Evolutionary conservation across 2,329 filamentous ascomycete genomes (phyloP), one percentile per base, ranked within the genome.

Genomic region (Aspergillus bombycis): DNA sequence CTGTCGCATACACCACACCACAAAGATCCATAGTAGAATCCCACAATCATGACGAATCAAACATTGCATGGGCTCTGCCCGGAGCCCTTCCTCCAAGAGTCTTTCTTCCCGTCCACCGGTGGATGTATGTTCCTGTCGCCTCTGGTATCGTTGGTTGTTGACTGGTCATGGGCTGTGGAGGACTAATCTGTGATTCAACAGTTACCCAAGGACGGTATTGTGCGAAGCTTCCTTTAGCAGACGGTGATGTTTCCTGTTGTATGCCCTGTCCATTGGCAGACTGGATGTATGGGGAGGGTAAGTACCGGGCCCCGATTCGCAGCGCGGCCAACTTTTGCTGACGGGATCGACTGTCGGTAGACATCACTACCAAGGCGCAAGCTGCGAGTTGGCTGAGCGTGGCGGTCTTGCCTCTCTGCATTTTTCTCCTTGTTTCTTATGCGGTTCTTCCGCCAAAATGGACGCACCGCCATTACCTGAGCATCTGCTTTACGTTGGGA

Each of bases 401-500:
- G 19, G 87, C 84, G 11, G 88, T 92, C 60, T 84, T 93, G 48
- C 79, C 90, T 55, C 88, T 91, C 70, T 90, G 91, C 65, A 73
- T 88, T 19, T 94, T 95, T 73, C 82, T 98, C 61, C 81, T 98
- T 19, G 58, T 92, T 7, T 96, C 93, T 7, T 98, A 93, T 84
- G 81, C 88, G 4, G 83, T 90, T 16, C 83, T 99, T 26, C 94
- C 95, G 0, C 88, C 92, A 28, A 93, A 96, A 71, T 94, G 92
- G 81, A 97, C 95, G 8, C 88, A 93, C 73, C 89, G 94, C 59
- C 95, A 99, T 77, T 98, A 98, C 74, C 83, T 99, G 43, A 97
- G 92, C 74, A 90, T 97, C 67, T 95, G 93, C 75, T 83, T 98
- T 58, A 91, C 92, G 6, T 78, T 91, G 52, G 91, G 88, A 5